These are phyloP conservation scores for Pyrenophora teres DNA, from an alignment of 2,329 filamentous ascomycete species.

Conservation along the genomic window DNA sequence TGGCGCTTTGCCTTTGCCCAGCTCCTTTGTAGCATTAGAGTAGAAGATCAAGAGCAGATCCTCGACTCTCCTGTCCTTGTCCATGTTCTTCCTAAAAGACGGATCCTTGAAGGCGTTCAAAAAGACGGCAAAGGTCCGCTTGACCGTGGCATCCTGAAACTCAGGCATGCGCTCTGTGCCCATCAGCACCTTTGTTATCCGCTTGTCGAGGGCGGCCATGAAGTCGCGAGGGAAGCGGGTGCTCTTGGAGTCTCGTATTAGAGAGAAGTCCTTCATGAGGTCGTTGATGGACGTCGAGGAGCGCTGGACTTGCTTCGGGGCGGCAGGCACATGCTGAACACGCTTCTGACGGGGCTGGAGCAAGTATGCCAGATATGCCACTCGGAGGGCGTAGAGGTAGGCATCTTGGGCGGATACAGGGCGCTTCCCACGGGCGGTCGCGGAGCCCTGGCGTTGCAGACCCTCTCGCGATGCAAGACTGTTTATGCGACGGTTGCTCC, in stretches of 20 bases:
- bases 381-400: slow-evolving; percentile 87
- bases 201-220: slow-evolving; percentile 72
- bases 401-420: slow-evolving; percentile 70
- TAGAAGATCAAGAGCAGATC: slow-evolving; percentile 96
- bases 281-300: slow-evolving; percentile 76
- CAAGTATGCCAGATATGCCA: slow-evolving; percentile 90
- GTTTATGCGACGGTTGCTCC: slow-evolving; percentile 48
- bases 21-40: slow-evolving; percentile 88
- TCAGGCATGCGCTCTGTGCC: slow-evolving; percentile 84
- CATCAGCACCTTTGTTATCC: slow-evolving; percentile 78
- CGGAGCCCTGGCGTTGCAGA: slow-evolving; percentile 46
- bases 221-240: slow-evolving; percentile 73
- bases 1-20: slow-evolving; percentile 74
- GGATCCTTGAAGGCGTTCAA: slow-evolving; percentile 91
- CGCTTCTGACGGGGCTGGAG: slow-evolving; percentile 88
- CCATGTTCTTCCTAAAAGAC: slow-evolving; percentile 85
- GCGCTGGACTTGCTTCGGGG: slow-evolving; percentile 66
- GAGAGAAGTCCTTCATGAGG: slow-evolving; percentile 83
- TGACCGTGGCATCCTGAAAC: slow-evolving; percentile 87
- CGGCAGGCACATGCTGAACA: slow-evolving; percentile 76
- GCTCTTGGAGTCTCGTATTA: slow-evolving; percentile 70
- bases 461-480: slow-evolving; percentile 50
- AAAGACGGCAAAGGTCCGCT: slow-evolving; percentile 91
- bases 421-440: slow-evolving; percentile 44
- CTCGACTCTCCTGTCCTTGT: slow-evolving; percentile 91